Evolutionary conservation across 169 alveolate genomes (phyloP), one percentile per base, ranked within the genome.

Genomic region (Besnoitia besnoiti): DNA sequence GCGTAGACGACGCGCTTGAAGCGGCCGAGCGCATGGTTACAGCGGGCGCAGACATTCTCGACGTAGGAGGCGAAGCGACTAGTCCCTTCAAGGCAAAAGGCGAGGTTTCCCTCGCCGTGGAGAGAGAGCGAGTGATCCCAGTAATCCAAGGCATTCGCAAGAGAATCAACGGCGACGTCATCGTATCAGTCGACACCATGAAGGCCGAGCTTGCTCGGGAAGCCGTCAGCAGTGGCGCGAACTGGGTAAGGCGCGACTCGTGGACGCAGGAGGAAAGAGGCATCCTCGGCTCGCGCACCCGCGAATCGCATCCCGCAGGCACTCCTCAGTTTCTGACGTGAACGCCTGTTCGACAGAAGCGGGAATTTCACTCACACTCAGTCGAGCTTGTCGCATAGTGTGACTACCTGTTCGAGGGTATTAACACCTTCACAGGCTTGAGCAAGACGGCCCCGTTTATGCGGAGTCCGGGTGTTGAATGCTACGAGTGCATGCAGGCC

Each of bases 61-160:
- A 91, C 73, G 46, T 91, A 4, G 94, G 94, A 0, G 94, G 94
- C n/a, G 94, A 91, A 51, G 91, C 94, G 35, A 91, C 94, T 2
- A 89, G 51, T 59, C 88, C 93, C 14, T 76, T 76, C 61, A 37
- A 37, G 59, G 77, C 27, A 39, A 59, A 75, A 39, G 80, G 75
- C 50, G 79, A 51, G 40, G 90, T 85, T 14, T 62, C 91, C 12
- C 91, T 75, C 24, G 82, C 40, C 24, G 75, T 50, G 30, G 94
- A 91, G 50, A 75, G 42, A 46, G 40, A n/a, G 62, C 73, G 94
- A 14, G 94, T 91, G 0, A 12, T 51, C 39, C 94, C 94, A 7
- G 92, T 85, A 3, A 47, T 91, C 42, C 40, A 55, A 85, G 62
- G 50, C 3, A 40, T 91, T 35, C 76, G 90, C 19, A 33, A 75